These are phyloP conservation scores for Globisporangium paddicum DNA, from an alignment of 352 stramenopile genomes.

Conservation along the genomic window DNA sequence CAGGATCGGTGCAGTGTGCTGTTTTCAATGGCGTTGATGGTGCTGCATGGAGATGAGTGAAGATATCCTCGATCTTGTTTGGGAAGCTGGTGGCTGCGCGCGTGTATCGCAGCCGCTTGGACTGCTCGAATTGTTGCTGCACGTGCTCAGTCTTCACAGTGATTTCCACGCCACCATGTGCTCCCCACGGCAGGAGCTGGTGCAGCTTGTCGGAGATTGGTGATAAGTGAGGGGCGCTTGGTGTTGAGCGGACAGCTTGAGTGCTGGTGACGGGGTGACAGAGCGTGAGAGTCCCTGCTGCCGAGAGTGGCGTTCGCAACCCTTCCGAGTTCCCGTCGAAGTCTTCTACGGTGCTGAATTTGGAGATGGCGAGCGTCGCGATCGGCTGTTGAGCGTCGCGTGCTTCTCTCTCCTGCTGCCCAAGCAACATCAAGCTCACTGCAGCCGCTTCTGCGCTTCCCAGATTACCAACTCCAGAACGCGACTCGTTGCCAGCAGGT, in stretches of 20 bases:
- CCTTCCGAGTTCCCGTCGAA: neutral
- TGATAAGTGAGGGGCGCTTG: conserved; percentile 4
- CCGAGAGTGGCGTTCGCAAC: neutral
- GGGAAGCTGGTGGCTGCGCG: too few species aligned
- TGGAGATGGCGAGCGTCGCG: neutral
- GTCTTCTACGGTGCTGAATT: neutral
- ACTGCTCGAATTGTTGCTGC: neutral
- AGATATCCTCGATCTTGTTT: conserved; percentile 6
- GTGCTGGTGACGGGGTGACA: neutral
- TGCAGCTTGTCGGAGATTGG: conserved; percentile 11
- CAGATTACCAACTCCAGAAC: neutral
- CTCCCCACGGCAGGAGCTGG: neutral
- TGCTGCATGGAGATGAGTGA: neutral
- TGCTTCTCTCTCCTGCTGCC: neutral
- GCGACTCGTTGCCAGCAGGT: neutral
- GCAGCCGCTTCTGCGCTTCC: neutral
- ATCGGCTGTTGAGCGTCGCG: neutral
- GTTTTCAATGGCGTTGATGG: neutral
- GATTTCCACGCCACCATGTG: neutral
- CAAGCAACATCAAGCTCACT: conserved; percentile 13
- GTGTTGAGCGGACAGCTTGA: neutral
- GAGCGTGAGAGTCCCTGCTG: neutral
- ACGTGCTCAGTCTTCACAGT: neutral
- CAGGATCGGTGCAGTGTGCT: neutral
- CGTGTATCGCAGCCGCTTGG: neutral